Evolutionary conservation across 768 basidiomycete genomes (phyloP), one percentile per base, ranked within the genome.

Genomic region (Suillus ampliporus): DNA sequence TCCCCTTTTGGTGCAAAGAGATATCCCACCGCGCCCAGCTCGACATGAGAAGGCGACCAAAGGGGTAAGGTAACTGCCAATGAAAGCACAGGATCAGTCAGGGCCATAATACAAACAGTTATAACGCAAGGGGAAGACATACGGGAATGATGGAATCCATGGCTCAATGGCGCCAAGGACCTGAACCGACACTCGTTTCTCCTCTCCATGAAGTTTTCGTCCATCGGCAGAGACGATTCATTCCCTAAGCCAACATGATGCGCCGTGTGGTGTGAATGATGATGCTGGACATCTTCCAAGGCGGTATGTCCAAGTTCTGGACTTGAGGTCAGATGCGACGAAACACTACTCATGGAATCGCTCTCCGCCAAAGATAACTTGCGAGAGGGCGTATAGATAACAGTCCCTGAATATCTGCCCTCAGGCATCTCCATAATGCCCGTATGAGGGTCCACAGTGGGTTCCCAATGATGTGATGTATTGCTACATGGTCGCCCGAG

Each of bases 71-170:
- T 83, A 58, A 90, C 86, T 86, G 51, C 15, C 1, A 28, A 54
- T 9, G 17, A 54, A n/a, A 38, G 5, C 21, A 38, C 8, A 54
- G 4, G 21, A 3, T 54, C 35, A 38, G 21, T 37, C 1, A 4
- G 10, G 19, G 48, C 53, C 15, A 38, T 10, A 40, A 26, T 8
- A 40, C 26, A 34, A 23, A 23, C 21, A 0, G 8, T 31, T 31
- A 50, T 19, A 31, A 51, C 41, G n/a, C 51, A 40, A 11, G 40
- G 54, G 14, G 57, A 57, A 59, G 57, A 76, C 89, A 67, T 68
- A 91, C 91, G 69, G 15, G 88, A 86, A 23, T 83, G 81, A 71
- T 94, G 88, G 74, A 87, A 93, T 28, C 83, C 79, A 64, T 94
- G 92, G 47, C 80, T 82, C 52, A 89, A 74, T 23, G 58, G 64